Evolutionary conservation across 495 filamentous ascomycete species (phyloP).

Genomic region (Aspergillus homomorphus): DNA sequence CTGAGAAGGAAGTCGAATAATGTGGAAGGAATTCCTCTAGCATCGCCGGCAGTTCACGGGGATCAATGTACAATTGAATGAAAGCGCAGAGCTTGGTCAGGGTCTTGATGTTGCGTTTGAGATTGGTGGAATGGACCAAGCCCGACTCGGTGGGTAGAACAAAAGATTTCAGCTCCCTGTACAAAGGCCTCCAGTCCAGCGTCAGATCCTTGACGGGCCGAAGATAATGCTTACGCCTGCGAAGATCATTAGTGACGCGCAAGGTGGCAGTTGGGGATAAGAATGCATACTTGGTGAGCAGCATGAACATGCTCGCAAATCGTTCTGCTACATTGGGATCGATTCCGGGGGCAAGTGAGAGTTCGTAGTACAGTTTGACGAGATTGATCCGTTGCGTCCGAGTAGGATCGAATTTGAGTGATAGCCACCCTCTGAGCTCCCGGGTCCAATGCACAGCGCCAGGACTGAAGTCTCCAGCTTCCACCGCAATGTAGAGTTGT

Average conservation of each 20-base stretch:
- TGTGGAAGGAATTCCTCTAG: slow-evolving; percentile 93
- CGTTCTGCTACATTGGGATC: slow-evolving; percentile 79
- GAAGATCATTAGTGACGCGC: slow-evolving; percentile 27
- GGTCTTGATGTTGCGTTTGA: slow-evolving; percentile 67
- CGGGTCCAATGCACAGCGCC: slow-evolving; percentile 97
- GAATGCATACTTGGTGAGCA: slow-evolving; percentile 74
- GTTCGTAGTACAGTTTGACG: slow-evolving; percentile 89
- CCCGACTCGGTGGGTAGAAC: slow-evolving; percentile 80
- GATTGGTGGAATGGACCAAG: slow-evolving; percentile 58
- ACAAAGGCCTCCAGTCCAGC: slow-evolving; percentile 89
- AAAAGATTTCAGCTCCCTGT: slow-evolving; percentile 83
- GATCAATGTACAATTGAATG: slow-evolving; percentile 88
- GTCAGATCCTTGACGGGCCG: slow-evolving; percentile 82
- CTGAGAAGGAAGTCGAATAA: slow-evolving; percentile 88
- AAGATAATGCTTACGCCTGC: slow-evolving; percentile 91
- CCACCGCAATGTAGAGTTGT: slow-evolving; percentile 85
- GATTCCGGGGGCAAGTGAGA: slow-evolving; percentile 85
- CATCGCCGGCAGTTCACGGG: slow-evolving; percentile 77
- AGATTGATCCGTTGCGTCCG: slow-evolving; percentile 76
- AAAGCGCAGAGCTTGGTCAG: slow-evolving; percentile 86
- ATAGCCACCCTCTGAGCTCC: slow-evolving; percentile 91
- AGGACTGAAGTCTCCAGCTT: slow-evolving; percentile 88
- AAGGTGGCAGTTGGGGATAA: background rate
- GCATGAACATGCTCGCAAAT: slow-evolving; percentile 95
- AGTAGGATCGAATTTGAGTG: slow-evolving; percentile 93